Conservation (phyloP, 495 filamentous ascomycete species). For the Penicillium alfredii region DNA sequence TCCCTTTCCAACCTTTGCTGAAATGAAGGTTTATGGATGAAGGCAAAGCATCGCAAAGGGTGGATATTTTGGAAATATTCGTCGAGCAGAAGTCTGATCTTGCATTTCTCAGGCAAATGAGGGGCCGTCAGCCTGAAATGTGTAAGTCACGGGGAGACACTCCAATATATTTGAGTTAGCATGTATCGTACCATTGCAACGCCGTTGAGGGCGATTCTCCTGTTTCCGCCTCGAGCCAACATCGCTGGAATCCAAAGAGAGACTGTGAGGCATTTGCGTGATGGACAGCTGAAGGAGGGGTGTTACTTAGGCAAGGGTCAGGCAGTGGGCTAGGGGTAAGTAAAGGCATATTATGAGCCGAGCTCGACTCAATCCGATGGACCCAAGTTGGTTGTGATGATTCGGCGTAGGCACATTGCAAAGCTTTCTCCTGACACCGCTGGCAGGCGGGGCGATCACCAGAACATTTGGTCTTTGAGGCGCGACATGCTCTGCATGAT, state of each 20-base stretch:
- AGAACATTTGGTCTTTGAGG: slow-evolving; percentile 31
- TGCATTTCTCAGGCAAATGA: slow-evolving; percentile 17
- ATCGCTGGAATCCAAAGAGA: too few relatives aligned
- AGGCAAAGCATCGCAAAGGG: slow-evolving; percentile 31
- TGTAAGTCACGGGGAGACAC: too few relatives aligned
- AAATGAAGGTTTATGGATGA: slow-evolving; percentile 33
- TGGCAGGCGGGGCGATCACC: slow-evolving; percentile 28
- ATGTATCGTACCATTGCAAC: not conserved
- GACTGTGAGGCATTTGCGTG: too few relatives aligned
- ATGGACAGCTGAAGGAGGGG: too few relatives aligned
- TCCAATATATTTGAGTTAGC: too few relatives aligned
- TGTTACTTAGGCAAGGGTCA: not conserved
- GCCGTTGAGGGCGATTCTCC: not conserved
- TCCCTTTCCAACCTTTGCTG: slow-evolving; percentile 26
- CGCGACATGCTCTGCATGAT: slow-evolving; percentile 28
- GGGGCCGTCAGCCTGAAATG: slow-evolving; percentile 13
- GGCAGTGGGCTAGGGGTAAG: not conserved
- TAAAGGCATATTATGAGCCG: not conserved
- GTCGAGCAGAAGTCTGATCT: slow-evolving; percentile 23
- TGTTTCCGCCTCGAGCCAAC: too few relatives aligned
- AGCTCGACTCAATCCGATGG: slow-evolving; percentile 9
- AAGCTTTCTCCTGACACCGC: slow-evolving; percentile 21
- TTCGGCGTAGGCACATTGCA: slow-evolving; percentile 27
- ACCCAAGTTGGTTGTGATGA: slow-evolving; percentile 26
- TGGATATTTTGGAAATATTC: slow-evolving; percentile 36